phyloP scores from a whole-genome alignment of 257 asterid species.

The Rauvolfia tetraphylla region DNA sequence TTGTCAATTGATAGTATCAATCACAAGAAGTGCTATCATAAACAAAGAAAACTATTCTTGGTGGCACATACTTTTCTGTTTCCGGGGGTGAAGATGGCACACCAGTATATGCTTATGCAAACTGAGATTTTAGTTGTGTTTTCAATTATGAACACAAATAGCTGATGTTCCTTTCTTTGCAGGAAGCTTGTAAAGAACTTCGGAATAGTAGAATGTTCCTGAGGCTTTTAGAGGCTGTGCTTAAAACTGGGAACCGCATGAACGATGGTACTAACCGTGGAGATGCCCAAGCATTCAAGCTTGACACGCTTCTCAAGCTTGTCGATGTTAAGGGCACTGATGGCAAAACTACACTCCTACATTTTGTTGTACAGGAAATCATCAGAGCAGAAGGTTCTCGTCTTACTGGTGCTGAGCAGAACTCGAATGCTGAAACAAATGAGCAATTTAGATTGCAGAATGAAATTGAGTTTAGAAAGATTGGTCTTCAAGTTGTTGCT shows the following conservation, averaged over 20 bases:
- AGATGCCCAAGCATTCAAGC: conserved; percentile 78
- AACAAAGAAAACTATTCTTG: too few relatives aligned
- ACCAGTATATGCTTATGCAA: not conserved
- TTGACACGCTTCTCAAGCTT: conserved; percentile 76
- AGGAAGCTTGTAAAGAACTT: conserved; percentile 77
- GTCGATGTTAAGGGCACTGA: conserved; percentile 75
- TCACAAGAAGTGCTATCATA: not conserved
- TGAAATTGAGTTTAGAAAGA: conserved; percentile 57
- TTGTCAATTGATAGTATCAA: not conserved
- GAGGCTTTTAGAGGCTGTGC: conserved; percentile 80
- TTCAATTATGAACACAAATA: not conserved
- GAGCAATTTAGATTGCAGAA: conserved; percentile 38
- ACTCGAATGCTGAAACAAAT: conserved; percentile 21
- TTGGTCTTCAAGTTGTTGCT: conserved; percentile 66
- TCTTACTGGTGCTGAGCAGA: conserved; percentile 32
- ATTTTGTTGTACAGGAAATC: conserved; percentile 79
- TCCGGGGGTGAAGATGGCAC: too few relatives aligned
- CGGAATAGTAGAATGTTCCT: conserved; percentile 73
- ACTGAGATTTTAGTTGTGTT: not conserved
- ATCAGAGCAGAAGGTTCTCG: conserved; percentile 71
- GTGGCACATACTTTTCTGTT: too few relatives aligned
- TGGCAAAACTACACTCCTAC: conserved; percentile 73
- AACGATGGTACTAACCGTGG: conserved; percentile 82
- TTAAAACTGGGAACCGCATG: conserved; percentile 77
- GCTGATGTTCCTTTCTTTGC: conserved; percentile 17